Conservation (phyloP, 2,329 filamentous ascomycete genomes). For the Elsinoe perseae region DNA sequence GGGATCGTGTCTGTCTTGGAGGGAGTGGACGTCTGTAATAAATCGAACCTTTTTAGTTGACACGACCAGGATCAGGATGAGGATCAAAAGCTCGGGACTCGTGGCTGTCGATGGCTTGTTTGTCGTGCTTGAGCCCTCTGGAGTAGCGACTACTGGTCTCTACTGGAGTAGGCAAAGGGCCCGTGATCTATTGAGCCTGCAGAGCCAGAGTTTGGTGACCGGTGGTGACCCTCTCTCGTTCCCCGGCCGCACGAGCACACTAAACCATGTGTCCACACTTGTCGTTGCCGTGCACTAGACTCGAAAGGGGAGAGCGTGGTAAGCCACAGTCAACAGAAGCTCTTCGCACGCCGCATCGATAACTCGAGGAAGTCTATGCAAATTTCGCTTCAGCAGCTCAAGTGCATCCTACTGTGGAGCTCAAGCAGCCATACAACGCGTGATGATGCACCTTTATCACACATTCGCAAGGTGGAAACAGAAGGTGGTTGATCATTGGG, state of each 20-base stretch:
- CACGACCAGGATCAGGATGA: conserved; percentile 5
- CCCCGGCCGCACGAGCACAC: conserved; percentile 5
- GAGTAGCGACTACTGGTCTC: background rate
- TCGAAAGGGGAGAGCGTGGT: background rate
- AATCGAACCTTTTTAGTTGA: background rate
- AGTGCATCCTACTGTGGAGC: conserved; percentile 13
- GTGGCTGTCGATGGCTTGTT: conserved; percentile 13
- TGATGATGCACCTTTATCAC: conserved; percentile 2
- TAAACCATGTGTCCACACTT: background rate
- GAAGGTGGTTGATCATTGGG: background rate
- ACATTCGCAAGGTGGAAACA: background rate
- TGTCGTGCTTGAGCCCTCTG: background rate
- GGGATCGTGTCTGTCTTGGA: background rate
- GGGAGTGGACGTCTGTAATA: conserved; percentile 1
- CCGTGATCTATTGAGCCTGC: conserved; percentile 12
- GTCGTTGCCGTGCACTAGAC: background rate
- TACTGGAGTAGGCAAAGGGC: conserved; percentile 5
- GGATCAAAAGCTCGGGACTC: background rate
- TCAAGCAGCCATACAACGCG: background rate
- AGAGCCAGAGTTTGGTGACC: background rate
- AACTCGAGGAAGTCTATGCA: conserved; percentile 2
- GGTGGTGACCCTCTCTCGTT: conserved; percentile 3
- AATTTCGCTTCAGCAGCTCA: conserved; percentile 14
- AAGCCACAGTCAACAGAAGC: background rate
- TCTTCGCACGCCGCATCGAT: background rate